Conservation (phyloP, 192 early-diverging fungal genomes). For the Polychytrium aggregatum region DNA sequence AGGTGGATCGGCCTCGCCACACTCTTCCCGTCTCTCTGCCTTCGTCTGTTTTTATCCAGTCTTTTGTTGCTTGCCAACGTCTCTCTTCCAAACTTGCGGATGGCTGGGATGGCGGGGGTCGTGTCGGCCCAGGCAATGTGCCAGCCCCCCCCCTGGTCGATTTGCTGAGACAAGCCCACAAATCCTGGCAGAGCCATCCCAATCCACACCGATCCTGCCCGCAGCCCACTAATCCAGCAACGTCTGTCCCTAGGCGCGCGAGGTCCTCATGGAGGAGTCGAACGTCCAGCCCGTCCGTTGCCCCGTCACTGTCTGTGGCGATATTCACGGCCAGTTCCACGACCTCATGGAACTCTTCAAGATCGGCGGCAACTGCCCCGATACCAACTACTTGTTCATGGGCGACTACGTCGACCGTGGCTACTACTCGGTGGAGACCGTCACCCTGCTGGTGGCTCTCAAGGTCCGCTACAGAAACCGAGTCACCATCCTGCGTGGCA, state of each 20-base stretch:
- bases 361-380: constrained; percentile 89
- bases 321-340: constrained; percentile 98
- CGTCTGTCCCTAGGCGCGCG: constrained; percentile 65
- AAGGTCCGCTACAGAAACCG: constrained; percentile 93
- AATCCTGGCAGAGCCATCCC: too few species aligned
- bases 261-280: constrained; percentile 89
- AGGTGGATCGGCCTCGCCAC: too few species aligned
- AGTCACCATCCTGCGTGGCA: constrained; percentile 86
- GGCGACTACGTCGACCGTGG: constrained; percentile 96
- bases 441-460: constrained; percentile 84
- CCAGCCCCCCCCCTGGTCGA: too few species aligned
- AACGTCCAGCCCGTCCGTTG: constrained; percentile 94
- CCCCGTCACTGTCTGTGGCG: constrained; percentile 96
- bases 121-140: too few species aligned
- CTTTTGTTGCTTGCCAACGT: too few species aligned
- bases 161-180: too few species aligned
- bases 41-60: too few species aligned
- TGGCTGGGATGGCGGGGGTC: too few species aligned
- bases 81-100: too few species aligned
- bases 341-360: constrained; percentile 89
- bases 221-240: too few species aligned
- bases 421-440: constrained; percentile 94
- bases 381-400: constrained; percentile 98
- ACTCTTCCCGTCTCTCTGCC: too few species aligned
- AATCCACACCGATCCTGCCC: too few species aligned